These are phyloP conservation scores for Macrophomina tecta DNA, from an alignment of 2,329 filamentous ascomycete species.

Conservation along the genomic window DNA sequence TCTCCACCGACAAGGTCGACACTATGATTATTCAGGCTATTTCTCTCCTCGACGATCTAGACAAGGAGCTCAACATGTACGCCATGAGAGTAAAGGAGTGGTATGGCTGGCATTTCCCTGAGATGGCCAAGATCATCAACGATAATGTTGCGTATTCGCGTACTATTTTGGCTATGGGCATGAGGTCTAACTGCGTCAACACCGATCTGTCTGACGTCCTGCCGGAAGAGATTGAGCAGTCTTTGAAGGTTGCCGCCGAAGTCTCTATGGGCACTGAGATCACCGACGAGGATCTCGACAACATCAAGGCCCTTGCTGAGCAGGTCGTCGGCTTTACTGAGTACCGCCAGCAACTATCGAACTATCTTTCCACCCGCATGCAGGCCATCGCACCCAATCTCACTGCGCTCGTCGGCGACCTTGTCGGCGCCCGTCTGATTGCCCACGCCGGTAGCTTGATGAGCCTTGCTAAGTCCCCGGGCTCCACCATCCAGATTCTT, in stretches of 20 bases:
- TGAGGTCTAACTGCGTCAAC: conserved; percentile 78
- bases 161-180: conserved; percentile 86
- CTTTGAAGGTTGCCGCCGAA: conserved; percentile 92
- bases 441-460: conserved; percentile 93
- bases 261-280: conserved; percentile 99
- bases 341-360: conserved; percentile 85
- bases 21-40: conserved; percentile 99
- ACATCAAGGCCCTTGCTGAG: conserved; percentile 89
- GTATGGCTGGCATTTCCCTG: conserved; percentile 99
- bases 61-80: conserved; percentile 98
- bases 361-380: conserved; percentile 92
- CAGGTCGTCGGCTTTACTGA: conserved; percentile 92
- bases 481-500: conserved; percentile 95
- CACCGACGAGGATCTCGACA: conserved; percentile 86
- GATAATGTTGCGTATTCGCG: conserved; percentile 95
- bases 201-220: conserved; percentile 86
- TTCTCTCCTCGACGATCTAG: conserved; percentile 86
- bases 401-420: conserved; percentile 88
- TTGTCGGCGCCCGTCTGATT: conserved; percentile 93
- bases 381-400: conserved; percentile 95
- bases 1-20: conserved; percentile 97
- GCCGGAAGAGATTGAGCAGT: conserved; percentile 90
- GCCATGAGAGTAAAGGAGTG: conserved; percentile 99
- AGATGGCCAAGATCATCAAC: conserved; percentile 95
- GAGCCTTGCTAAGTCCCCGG: conserved; percentile 92